Conservation (phyloP, 345 rosid genomes). For the Lenwebbia sp. region DNA sequence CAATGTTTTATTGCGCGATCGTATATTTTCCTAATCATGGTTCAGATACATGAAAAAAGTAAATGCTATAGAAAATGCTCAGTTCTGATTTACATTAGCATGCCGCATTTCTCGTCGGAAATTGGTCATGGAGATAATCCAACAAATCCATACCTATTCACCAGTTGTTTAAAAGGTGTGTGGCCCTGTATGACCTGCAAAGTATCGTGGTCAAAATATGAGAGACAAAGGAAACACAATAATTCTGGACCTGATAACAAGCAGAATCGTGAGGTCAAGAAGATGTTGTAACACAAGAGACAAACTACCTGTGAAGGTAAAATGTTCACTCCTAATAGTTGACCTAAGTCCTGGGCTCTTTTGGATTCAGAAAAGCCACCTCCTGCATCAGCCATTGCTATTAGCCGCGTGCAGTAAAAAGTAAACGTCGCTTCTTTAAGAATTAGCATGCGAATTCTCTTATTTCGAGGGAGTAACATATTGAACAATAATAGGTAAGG, state of each 20-base stretch:
- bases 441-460: background rate
- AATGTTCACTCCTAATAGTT: constrained; percentile 42
- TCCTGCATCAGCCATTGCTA: constrained; percentile 22
- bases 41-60: background rate
- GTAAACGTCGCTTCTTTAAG: background rate
- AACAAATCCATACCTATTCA: constrained; percentile 24
- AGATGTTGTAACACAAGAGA: background rate
- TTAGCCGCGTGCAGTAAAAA: background rate
- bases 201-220: background rate
- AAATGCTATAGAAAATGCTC: background rate
- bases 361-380: constrained; percentile 77
- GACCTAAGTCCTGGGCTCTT: constrained; percentile 66
- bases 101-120: background rate
- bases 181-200: constrained; percentile 84
- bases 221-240: background rate
- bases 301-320: constrained; percentile 54
- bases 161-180: constrained; percentile 63
- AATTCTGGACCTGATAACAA: background rate
- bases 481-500: background rate
- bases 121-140: background rate
- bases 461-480: background rate
- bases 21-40: background rate
- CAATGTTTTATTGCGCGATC: background rate
- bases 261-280: background rate
- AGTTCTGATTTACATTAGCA: background rate